phyloP scores from a whole-genome alignment of 164 flowering plant genomes.

The Echeveria elegans region DNA sequence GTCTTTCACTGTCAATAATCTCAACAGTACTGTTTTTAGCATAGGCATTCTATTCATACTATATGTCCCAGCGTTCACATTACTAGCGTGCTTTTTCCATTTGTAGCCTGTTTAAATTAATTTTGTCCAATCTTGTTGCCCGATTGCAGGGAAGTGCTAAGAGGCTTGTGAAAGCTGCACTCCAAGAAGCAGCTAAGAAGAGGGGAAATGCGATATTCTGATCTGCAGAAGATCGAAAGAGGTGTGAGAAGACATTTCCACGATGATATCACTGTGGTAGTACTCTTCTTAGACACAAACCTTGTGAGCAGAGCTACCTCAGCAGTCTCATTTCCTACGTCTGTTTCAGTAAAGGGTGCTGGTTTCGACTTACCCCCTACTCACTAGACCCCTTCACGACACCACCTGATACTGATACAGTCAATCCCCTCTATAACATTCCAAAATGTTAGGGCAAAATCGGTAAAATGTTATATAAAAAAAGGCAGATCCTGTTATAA shows the following conservation, averaged over 20 bases:
- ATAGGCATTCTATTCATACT: too few species aligned
- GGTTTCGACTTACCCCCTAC: background rate
- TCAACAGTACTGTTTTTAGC: too few species aligned
- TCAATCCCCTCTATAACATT: background rate
- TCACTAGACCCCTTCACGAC: background rate
- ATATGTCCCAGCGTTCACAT: too few species aligned
- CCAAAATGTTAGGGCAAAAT: too few species aligned
- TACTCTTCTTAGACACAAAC: conserved; percentile 2
- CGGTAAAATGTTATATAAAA: too few species aligned
- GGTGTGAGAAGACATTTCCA: conserved; percentile 6
- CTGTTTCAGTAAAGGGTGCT: background rate
- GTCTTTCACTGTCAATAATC: too few species aligned
- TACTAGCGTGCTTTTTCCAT: background rate
- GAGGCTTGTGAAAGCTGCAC: conserved; percentile 2
- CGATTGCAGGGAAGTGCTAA: conserved; percentile 1
- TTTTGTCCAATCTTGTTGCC: background rate
- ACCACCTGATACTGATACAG: background rate
- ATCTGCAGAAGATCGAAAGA: conserved; percentile 2
- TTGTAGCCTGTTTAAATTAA: background rate
- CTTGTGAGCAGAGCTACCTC: conserved; percentile 4
- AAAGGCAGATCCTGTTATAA: too few species aligned
- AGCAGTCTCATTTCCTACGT: background rate
- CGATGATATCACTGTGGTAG: background rate
- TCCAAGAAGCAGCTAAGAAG: background rate
- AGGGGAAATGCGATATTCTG: conserved; percentile 8